Base-by-base conservation (phyloP, 352 stramenopile species). In the Pythium inflatum region DNA sequence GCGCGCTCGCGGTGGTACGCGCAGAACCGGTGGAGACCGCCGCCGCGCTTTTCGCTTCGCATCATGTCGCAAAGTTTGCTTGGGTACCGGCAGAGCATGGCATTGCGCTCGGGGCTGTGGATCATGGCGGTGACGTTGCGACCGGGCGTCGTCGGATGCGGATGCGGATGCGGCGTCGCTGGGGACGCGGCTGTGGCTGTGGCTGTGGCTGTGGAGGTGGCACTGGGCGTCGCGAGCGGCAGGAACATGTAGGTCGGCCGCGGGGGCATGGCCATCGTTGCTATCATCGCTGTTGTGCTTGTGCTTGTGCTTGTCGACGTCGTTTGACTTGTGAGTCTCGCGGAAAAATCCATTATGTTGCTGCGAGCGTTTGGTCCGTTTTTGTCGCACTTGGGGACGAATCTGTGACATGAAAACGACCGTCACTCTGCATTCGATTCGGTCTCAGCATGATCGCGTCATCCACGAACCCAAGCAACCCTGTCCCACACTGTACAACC, bases 31-130 rank as follows among this genome's bases (percentile, higher is more conserved):
- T 79, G 73, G 41, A 79, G 68, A 6, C 64, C 64, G 8, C 73
- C 73, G 13, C 60, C 64, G 16, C 69, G 68, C 56, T 76, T 76
- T 20, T 74, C 62, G 28, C 57, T 74, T 25, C 73, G 73, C 14
- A 74, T n/a, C 36, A 74, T 79, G 48, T 71, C 62, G 57, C 73
- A 79, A n/a, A 73, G 57, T 57, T 79, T 79, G 66, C 62, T 75
- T 18, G 73, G 63, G 48, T 79, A 79, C 27, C 66, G 68, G 55
- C 71, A 78, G 8, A 69, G 61, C 65, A 70, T 57, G 20, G 63
- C 33, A 43, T 51, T 64, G 63, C 63, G 63, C 45, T 64, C 40
- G 30, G 63, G 51, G 53, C 53, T 70, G 54, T 70, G 51, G 33
- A 70, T 66, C 12, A 66, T 66, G 20, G 58, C 28, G 1, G 58